Evolutionary conservation across 495 filamentous ascomycete genomes (phyloP), one percentile per base, ranked within the genome.

Genomic region (Daldinia concentrica): DNA sequence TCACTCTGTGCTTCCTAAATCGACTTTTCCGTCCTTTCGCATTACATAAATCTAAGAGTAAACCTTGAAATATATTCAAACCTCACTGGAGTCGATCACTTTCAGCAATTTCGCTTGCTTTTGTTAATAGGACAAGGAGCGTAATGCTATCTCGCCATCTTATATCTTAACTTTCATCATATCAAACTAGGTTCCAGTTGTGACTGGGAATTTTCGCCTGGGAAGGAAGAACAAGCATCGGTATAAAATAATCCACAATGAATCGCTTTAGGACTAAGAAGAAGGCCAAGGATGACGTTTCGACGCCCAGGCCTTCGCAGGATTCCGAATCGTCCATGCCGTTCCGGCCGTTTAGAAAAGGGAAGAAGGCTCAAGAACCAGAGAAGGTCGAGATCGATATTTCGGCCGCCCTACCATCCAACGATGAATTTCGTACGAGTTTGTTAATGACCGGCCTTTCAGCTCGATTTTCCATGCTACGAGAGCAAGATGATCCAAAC

Each of bases 351-450:
- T 89, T 89, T 69, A 79, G 86, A 61, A 81, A 81, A 69, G 81
- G 82, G 1, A 90, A 89, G 73, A 89, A 90, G 77, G 78, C 82
- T 56, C 85, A 83, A 70, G 77, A 82, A 64, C 82, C 85, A 70
- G 86, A 89, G 74, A 90, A 90, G 77, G 83, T 83, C 15, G 83
- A 93, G 32, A 72, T 98, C 43, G 91, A 98, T 66, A 80, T 98
- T 17, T 78, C 90, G 3, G 82, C 79, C 22, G 95, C 88, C 4
- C 82, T 99, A 5, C 95, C 95, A 3, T 85, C 94, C 0, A 87
- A 83, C 17, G 94, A 98, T 77, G 88, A 98, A 79, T 98, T 99
- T 73, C 90, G 95, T n/a, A 99, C 95, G 6, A 98, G 96, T 82
- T 79, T 98, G 51, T 80, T 99, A 26, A 97, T 99, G 95, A 92